Base-by-base conservation (phyloP, 2,329 filamentous ascomycete genomes). In the Microcera coccophila region DNA sequence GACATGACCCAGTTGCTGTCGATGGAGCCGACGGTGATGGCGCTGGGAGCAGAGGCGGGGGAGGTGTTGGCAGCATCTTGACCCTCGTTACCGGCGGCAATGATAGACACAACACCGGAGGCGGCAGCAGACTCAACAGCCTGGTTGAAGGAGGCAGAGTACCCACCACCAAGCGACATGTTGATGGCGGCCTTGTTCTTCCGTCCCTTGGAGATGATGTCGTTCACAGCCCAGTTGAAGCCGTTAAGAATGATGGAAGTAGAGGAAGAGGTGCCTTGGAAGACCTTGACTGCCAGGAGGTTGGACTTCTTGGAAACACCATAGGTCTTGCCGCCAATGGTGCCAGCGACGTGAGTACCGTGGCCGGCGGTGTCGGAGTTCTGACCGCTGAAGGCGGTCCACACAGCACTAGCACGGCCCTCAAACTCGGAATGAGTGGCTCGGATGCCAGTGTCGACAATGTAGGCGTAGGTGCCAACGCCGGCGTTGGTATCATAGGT, bases 371-470 rank as follows among this genome's bases (percentile, higher is more conserved):
- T 49, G 38, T 66, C 63, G 17, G 49, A 47, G 19, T 55, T 55
- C 31, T 58, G 49, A 22, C 50, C 54, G 22, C 42, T 44, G 36
- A 53, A 64, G 24, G 54, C 58, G 35, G 52, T 56, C 38, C 39
- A 63, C 21, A 44, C 59, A 12, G 43, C 39, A 8, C 35, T 63
- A n/a, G 77, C 78, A 41, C 77, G 73, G 28, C 72, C 73, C 53
- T 71, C 66, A 53, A 76, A 80, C 57, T 79, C 71, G 26, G 55
- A 53, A 62, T 85, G 81, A 4, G 70, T 67, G 17, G 66, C 64
- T 36, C 65, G 65, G 50, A 84, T 76, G 52, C 81, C 81, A 4
- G 79, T 83, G 62, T 85, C 81, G 36, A 85, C 72, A 17, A 85
- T 63, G 60, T 78, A 85, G 35, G 72, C 75, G 22, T 75, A 82